A percentile compares a stretch with the other conserved stretches of the same genome.
Evolutionary conservation across 805 yeast genomes (phyloP).

Genomic region (Suhomyces canberraensis): DNA sequence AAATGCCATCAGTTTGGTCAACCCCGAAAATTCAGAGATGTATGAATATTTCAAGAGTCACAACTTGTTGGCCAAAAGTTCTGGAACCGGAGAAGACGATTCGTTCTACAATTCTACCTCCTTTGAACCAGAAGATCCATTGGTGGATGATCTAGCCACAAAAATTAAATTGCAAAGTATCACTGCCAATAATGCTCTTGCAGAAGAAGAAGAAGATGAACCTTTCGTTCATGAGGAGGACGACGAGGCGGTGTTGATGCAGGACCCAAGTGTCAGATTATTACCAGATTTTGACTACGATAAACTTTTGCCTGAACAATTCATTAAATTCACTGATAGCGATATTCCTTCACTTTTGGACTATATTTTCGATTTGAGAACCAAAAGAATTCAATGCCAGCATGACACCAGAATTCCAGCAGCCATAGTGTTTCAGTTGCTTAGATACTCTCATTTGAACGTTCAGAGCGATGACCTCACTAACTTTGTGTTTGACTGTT

Average conservation of each 20-base stretch:
- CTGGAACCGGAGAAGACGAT: conserved; percentile 7
- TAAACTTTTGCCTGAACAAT: conserved; percentile 54
- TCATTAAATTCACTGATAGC: conserved; percentile 56
- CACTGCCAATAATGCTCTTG: conserved; percentile 11
- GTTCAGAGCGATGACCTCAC: conserved; percentile 55
- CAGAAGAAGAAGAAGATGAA: conserved; percentile 16
- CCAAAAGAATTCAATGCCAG: conserved; percentile 32
- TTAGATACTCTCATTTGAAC: conserved; percentile 63
- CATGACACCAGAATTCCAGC: conserved; percentile 62
- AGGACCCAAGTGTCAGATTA: conserved; percentile 26
- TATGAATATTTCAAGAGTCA: conserved; percentile 58
- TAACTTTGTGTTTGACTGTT: conserved; percentile 56
- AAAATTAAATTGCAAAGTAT: conserved; percentile 34
- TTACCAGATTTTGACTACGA: conserved; percentile 53
- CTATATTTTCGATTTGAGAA: conserved; percentile 45
- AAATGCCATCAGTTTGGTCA: conserved; percentile 56
- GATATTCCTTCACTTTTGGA: conserved; percentile 50
- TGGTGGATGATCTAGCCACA: conserved; percentile 31
- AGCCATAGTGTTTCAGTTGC: conserved; percentile 62
- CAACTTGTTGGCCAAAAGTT: conserved; percentile 21
- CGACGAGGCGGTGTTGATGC: conserved; percentile 20
- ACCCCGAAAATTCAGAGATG: conserved; percentile 50
- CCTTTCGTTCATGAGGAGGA: conserved; percentile 23
- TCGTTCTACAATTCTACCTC: conserved; percentile 5
- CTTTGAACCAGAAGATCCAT: conserved; percentile 9